Percentiles rank a stretch among this genome's conserved stretches.
phyloP scores from a whole-genome alignment of 2,329 filamentous ascomycete genomes.

The Colletotrichum somersetense region DNA sequence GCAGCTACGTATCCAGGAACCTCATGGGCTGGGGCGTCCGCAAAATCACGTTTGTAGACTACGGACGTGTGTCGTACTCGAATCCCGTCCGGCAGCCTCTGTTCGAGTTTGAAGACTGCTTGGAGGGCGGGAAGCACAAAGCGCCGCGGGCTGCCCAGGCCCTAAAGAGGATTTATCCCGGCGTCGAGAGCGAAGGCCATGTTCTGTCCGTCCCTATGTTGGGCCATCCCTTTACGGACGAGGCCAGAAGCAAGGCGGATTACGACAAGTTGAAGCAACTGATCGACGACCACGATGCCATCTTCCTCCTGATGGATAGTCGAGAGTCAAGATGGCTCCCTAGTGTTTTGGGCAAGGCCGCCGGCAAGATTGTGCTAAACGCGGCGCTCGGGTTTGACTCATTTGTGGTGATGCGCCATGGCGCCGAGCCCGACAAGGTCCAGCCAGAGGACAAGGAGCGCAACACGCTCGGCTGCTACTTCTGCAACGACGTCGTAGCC shows the following conservation, averaged over 20 bases:
- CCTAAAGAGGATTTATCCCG: slow-evolving; percentile 88
- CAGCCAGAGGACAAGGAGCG: slow-evolving; percentile 60
- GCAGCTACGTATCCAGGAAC: slow-evolving; percentile 92
- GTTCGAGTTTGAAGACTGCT: slow-evolving; percentile 90
- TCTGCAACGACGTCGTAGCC: slow-evolving; percentile 97
- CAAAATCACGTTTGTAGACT: slow-evolving; percentile 96
- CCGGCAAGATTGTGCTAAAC: slow-evolving; percentile 96
- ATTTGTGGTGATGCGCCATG: slow-evolving; percentile 97
- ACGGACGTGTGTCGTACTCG: slow-evolving; percentile 92
- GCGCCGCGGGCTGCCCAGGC: slow-evolving; percentile 84
- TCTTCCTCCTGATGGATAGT: slow-evolving; percentile 98
- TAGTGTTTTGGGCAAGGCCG: slow-evolving; percentile 94
- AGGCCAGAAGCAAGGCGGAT: slow-evolving; percentile 76
- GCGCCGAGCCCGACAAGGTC: slow-evolving; percentile 66
- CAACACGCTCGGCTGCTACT: slow-evolving; percentile 90
- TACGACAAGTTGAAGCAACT: slow-evolving; percentile 81
- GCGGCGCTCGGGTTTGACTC: slow-evolving; percentile 96
- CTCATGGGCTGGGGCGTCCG: slow-evolving; percentile 95
- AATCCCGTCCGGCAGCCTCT: slow-evolving; percentile 96
- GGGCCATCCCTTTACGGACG: slow-evolving; percentile 86
- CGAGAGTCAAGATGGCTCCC: slow-evolving; percentile 95
- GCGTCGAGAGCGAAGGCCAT: slow-evolving; percentile 84
- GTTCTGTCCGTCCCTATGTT: slow-evolving; percentile 94
- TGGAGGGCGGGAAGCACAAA: slow-evolving; percentile 86
- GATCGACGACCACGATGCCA: slow-evolving; percentile 86